Percentiles rank a stretch among this genome's conserved stretches.
Conservation (phyloP, 768 basidiomycete genomes). For the Daedaleopsis nitida region DNA sequence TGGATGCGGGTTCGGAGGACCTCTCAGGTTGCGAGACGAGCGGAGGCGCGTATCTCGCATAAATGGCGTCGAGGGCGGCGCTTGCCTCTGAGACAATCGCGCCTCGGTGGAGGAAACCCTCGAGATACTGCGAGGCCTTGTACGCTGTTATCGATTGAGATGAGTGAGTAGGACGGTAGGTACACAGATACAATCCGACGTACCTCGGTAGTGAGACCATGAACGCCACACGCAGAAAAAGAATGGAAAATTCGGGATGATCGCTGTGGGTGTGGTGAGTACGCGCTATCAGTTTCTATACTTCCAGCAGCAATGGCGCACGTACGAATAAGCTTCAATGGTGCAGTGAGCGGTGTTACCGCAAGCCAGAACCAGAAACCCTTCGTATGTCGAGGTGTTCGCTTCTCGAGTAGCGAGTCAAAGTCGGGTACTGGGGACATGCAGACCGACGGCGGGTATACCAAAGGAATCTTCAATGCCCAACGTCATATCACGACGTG, state of each 20-base stretch:
- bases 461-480: slow-evolving; percentile 50
- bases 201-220: slow-evolving; percentile 84
- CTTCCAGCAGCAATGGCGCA: background rate
- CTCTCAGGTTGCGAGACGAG: slow-evolving; percentile 10
- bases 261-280: slow-evolving; percentile 42
- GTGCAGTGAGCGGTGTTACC: slow-evolving; percentile 71
- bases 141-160: slow-evolving; percentile 46
- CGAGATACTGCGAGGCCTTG: slow-evolving; percentile 69
- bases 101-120: slow-evolving; percentile 56
- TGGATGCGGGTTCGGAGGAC: slow-evolving; percentile 3
- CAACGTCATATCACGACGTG: no score
- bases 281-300: background rate
- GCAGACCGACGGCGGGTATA: slow-evolving; percentile 50
- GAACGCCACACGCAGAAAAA: slow-evolving; percentile 86
- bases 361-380: slow-evolving; percentile 70
- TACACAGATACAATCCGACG: background rate
- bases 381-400: slow-evolving; percentile 63
- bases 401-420: slow-evolving; percentile 48
- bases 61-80: slow-evolving; percentile 58
- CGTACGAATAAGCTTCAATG: slow-evolving; percentile 77
- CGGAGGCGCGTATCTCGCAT: slow-evolving; percentile 36
- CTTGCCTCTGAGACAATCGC: slow-evolving; percentile 59
- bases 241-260: slow-evolving; percentile 83
- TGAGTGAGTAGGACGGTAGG: background rate
- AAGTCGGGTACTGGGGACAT: slow-evolving; percentile 48